Base-by-base conservation (phyloP, 345 rosid species). In the Gossypium mustelinum region DNA sequence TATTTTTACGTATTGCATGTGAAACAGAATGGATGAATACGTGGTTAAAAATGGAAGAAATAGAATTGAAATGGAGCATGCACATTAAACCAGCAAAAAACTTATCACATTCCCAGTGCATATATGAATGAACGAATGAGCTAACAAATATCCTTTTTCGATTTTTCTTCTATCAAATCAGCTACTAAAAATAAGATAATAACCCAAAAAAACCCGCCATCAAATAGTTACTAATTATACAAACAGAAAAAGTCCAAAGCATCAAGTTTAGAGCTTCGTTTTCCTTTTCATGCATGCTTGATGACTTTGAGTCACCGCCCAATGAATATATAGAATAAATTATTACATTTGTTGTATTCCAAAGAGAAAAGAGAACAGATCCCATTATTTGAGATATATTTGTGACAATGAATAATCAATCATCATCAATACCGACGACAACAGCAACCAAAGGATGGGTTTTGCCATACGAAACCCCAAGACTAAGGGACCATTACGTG, bases 401-500 rank as follows among this genome's bases (percentile, higher is more conserved):
- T 11, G 62, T 57, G 27, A 22, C 62, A 57, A 57, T 57, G 62
- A 9, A 34, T 34, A 34, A 34, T 34, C 41, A 34, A 34, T 34
- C 41, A 34, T 4, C 41, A 34, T 34, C 41, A 34, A 34, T 4
- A 34, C 41, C 62, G 27, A 22, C 13, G 34, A 57, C 11, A 57
- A 1, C 29, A 9, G 27, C 3, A 22, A 27, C 14, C 9, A 57
- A 57, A 20, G 22, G 58, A 9, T 17, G 1, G 58, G 98, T 94
- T 48, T 86, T 94, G 20, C 97, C 97, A 1, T 86, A 94, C 80
- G 91, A 91, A 68, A 94, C 98, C 24, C 94, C 92, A 2, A 74
- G 90, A 62, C 81, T 94, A 17, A 58, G 98, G 72, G 98, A 94
- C 79, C 93, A 91, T 67, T 92, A 93, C 29, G 68, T 85, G 22